Percentiles rank a stretch among this genome's conserved stretches.
phyloP scores from a whole-genome alignment of 768 basidiomycete genomes.

The Cystofilobasidium capitatum region DNA sequence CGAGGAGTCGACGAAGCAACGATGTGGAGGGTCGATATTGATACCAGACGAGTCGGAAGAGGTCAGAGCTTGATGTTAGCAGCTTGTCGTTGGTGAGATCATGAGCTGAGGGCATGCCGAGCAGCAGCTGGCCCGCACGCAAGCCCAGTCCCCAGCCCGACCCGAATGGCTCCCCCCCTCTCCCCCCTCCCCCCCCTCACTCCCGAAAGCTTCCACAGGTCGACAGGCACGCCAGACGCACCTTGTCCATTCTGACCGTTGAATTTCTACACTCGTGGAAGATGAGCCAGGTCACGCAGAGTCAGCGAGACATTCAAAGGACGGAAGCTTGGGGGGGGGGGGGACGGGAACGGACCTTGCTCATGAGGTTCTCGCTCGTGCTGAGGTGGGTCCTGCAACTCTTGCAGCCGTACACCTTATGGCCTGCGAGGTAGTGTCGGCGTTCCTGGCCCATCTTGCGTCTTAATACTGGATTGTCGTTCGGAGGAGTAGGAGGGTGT shows the following conservation, averaged over 20 bases:
- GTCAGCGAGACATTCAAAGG: not conserved
- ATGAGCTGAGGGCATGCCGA: too few species aligned
- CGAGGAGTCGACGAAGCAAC: too few species aligned
- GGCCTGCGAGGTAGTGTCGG: slow-evolving; percentile 58
- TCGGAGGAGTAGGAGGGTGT: not conserved
- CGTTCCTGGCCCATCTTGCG: not conserved
- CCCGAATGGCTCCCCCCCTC: too few species aligned
- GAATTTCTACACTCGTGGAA: slow-evolving; percentile 58
- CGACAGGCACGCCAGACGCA: not conserved
- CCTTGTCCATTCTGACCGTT: slow-evolving; percentile 92
- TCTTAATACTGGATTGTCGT: not conserved
- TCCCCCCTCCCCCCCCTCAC: too few species aligned
- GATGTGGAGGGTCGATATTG: too few species aligned
- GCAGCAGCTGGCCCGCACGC: too few species aligned
- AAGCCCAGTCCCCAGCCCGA: too few species aligned
- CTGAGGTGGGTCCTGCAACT: slow-evolving; percentile 81
- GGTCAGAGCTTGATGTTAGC: too few species aligned
- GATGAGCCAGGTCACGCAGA: not conserved
- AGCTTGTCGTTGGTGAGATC: too few species aligned
- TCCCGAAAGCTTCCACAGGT: too few species aligned
- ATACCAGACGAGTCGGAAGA: too few species aligned
- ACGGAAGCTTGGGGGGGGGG: too few species aligned
- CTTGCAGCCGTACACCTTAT: slow-evolving; percentile 77
- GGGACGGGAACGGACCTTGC: slow-evolving; percentile 51
- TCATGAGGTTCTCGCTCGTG: slow-evolving; percentile 81